Evolutionary conservation across 768 basidiomycete genomes (phyloP).

Genomic region (Trametes cingulata): DNA sequence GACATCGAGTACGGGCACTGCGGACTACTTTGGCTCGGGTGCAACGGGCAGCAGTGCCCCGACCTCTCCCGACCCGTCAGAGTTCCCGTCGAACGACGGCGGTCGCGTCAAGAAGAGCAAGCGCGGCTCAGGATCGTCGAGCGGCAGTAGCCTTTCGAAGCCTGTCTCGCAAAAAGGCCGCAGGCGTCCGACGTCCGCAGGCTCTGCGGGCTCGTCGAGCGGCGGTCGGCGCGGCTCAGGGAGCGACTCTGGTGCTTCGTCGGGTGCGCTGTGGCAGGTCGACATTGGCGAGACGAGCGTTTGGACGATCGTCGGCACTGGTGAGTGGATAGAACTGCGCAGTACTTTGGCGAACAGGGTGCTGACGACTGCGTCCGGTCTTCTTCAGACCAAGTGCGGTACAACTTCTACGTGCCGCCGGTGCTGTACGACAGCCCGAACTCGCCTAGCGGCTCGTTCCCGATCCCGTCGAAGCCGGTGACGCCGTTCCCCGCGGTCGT

Average conservation of each 20-base stretch:
- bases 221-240: conserved; percentile 64
- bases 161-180: conserved; percentile 58
- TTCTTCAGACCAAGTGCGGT: conserved; percentile 77
- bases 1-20: conserved; percentile 38
- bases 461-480: conserved; percentile 77
- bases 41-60: conserved; percentile 64
- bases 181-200: conserved; percentile 74
- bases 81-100: conserved; percentile 79
- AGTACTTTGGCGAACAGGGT: background rate
- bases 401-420: conserved; percentile 91
- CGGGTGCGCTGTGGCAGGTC: conserved; percentile 83
- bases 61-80: conserved; percentile 63
- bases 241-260: conserved; percentile 69
- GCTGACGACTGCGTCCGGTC: conserved; percentile 12
- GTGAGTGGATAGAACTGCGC: conserved; percentile 42
- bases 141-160: conserved; percentile 58
- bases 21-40: conserved; percentile 64
- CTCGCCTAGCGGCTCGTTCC: conserved; percentile 66
- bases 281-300: conserved; percentile 93
- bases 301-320: conserved; percentile 93
- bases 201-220: conserved; percentile 42
- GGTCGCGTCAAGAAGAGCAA: conserved; percentile 81
- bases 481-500: conserved; percentile 87
- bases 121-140: conserved; percentile 74
- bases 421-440: conserved; percentile 80